phyloP scores from a whole-genome alignment of 1,284 basidiomycete species.

The Inonotus obliquus region DNA sequence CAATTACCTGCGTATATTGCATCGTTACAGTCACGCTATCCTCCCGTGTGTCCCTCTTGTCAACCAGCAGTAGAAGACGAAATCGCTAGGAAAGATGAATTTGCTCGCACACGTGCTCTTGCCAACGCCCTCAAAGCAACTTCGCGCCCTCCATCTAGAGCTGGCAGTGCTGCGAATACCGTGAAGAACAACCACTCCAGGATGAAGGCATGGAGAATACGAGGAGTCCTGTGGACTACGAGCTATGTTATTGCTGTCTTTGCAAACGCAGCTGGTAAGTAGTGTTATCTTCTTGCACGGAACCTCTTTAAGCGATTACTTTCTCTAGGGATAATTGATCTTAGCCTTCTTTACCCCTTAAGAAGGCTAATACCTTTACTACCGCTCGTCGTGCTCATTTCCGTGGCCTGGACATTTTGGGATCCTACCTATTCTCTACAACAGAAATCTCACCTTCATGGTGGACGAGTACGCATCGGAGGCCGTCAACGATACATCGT shows the following conservation, averaged over 20 bases:
- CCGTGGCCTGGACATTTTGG: constrained; percentile 70
- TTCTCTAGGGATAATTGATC: constrained; percentile 22
- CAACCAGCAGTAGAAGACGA: constrained; percentile 76
- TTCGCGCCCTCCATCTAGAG: constrained; percentile 31
- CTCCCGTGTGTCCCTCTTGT: constrained; percentile 77
- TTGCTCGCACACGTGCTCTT: constrained; percentile 77
- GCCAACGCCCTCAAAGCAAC: constrained; percentile 62
- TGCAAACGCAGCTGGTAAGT: constrained; percentile 43
- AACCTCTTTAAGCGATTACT: neutral
- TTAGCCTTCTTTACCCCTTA: constrained; percentile 15
- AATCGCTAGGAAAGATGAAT: constrained; percentile 69
- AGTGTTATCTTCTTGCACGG: neutral
- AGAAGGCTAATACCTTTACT: constrained; percentile 26
- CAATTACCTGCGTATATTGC: constrained; percentile 66
- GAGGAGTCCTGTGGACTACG: constrained; percentile 56
- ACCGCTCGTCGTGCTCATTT: constrained; percentile 47
- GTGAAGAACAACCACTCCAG: constrained; percentile 38
- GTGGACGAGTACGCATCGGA: constrained; percentile 57
- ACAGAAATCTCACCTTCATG: constrained; percentile 56
- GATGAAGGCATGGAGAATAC: constrained; percentile 53
- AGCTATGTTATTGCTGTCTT: constrained; percentile 41
- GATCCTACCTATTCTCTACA: constrained; percentile 66
- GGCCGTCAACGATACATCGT: constrained; percentile 64
- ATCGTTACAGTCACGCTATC: constrained; percentile 77
- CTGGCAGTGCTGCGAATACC: constrained; percentile 33